A percentile compares a stretch with the other conserved stretches of the same genome.
Conservation (phyloP, 2,329 filamentous ascomycete genomes). For the Paradendryphiella salina region DNA sequence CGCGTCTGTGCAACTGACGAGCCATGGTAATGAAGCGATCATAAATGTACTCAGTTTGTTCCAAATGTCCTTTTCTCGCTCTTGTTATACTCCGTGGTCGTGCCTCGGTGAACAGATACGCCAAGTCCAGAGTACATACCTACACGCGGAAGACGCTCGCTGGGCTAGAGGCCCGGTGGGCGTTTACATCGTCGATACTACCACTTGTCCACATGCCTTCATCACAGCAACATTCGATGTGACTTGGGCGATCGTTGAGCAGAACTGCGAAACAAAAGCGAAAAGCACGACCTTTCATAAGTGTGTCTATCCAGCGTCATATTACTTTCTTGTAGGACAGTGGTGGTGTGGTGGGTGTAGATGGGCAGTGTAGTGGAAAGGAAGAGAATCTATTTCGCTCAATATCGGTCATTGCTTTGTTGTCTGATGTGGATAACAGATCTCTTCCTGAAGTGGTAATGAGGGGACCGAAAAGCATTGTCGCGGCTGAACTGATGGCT, state of each 20-base stretch:
- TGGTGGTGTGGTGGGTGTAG: neutral
- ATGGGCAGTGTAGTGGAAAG: neutral
- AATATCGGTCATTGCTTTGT: slow-evolving; percentile 6
- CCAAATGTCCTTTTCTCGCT: slow-evolving; percentile 3
- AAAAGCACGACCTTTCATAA: neutral
- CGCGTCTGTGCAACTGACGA: slow-evolving; percentile 19
- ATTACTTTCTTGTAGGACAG: neutral
- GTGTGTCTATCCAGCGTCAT: neutral
- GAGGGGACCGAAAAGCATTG: neutral
- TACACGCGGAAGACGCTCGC: neutral
- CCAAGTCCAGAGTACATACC: neutral
- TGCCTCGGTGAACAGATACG: neutral
- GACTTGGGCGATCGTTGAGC: neutral
- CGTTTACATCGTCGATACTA: neutral
- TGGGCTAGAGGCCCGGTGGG: neutral
- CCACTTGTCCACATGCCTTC: neutral
- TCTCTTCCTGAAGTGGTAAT: neutral
- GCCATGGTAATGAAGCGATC: slow-evolving; percentile 18
- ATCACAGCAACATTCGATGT: neutral
- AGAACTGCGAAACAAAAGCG: neutral
- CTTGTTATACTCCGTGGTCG: neutral
- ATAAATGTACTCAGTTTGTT: slow-evolving; percentile 2
- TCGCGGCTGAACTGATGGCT: neutral
- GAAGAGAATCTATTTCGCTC: neutral
- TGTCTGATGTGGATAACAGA: slow-evolving; percentile 3